These are phyloP conservation scores for Axilococcus clingmanii DNA, from an alignment of 139 green algal genomes.

Conservation along the genomic window DNA sequence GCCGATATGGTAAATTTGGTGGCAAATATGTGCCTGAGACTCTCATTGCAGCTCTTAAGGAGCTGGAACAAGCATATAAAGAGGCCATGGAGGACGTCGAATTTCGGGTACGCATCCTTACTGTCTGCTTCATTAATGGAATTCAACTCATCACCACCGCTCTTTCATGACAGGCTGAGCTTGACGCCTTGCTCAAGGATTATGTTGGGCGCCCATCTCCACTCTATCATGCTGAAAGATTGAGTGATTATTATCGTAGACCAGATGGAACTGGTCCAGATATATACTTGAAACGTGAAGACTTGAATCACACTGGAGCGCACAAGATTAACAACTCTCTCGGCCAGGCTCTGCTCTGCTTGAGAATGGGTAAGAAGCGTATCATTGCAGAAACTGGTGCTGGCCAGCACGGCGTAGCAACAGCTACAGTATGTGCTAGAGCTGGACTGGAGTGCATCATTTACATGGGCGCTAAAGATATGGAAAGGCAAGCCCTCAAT, in stretches of 20 bases:
- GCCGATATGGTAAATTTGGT: conserved; percentile 81
- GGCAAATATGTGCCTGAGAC: conserved; percentile 98
- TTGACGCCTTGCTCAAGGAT: conserved; percentile 81
- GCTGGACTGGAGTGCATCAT: conserved; percentile 93
- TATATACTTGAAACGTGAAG: conserved; percentile 98
- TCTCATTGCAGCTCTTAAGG: conserved; percentile 80
- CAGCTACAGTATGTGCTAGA: conserved; percentile 91
- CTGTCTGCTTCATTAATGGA: background rate
- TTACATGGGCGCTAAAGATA: conserved; percentile 99
- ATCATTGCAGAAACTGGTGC: conserved; percentile 98
- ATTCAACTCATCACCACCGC: background rate
- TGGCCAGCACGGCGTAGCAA: conserved; percentile 97
- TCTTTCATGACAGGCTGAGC: conserved; percentile 57
- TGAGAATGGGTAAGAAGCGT: conserved; percentile 87
- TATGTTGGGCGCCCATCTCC: conserved; percentile 91
- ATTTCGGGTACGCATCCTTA: conserved; percentile 49
- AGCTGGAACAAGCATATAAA: conserved; percentile 78
- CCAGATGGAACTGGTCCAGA: conserved; percentile 55
- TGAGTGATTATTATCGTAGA: conserved; percentile 75
- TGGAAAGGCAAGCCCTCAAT: conserved; percentile 95
- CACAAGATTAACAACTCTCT: conserved; percentile 99
- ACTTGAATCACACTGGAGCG: conserved; percentile 98
- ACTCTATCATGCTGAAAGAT: conserved; percentile 88
- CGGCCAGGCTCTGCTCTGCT: conserved; percentile 87
- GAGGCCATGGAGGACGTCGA: conserved; percentile 47